Percentiles rank a stretch among this genome's conserved stretches.
Conservation (phyloP, 1,139 yeast genomes). For the Williopsis jadinii region DNA sequence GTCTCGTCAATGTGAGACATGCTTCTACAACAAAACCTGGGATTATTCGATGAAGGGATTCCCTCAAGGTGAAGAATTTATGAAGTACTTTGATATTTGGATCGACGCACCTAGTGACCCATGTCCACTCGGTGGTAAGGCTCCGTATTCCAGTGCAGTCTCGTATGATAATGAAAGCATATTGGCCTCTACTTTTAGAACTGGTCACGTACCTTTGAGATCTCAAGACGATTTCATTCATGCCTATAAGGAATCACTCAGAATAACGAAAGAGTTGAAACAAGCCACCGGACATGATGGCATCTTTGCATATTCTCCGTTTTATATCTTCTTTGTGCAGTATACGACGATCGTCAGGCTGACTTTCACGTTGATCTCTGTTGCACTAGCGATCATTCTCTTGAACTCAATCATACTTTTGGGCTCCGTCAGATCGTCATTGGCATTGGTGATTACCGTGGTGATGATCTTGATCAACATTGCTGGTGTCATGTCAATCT, state of each 20-base stretch:
- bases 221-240: constrained; percentile 80
- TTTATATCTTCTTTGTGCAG: constrained; percentile 89
- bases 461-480: constrained; percentile 60
- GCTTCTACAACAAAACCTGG: constrained; percentile 60
- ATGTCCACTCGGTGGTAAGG: constrained; percentile 94
- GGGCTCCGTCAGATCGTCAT: constrained; percentile 60
- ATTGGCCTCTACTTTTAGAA: constrained; percentile 61
- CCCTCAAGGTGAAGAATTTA: constrained; percentile 71
- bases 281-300: constrained; percentile 36
- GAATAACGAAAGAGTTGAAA: constrained; percentile 57
- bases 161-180: constrained; percentile 38
- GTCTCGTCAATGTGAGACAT: constrained; percentile 64
- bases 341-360: constrained; percentile 56
- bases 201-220: constrained; percentile 73
- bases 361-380: constrained; percentile 46
- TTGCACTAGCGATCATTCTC: constrained; percentile 54
- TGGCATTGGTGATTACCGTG: constrained; percentile 52
- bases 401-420: constrained; percentile 48
- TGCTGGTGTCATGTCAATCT: constrained; percentile 72
- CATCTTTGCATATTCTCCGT: constrained; percentile 85
- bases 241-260: constrained; percentile 69
- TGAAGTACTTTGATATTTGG: constrained; percentile 74
- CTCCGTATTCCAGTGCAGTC: constrained; percentile 72
- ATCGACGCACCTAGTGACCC: constrained; percentile 79
- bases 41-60: constrained; percentile 73